Base-by-base conservation (phyloP, 2,329 filamentous ascomycete species). In the Penicillium sp. region DNA sequence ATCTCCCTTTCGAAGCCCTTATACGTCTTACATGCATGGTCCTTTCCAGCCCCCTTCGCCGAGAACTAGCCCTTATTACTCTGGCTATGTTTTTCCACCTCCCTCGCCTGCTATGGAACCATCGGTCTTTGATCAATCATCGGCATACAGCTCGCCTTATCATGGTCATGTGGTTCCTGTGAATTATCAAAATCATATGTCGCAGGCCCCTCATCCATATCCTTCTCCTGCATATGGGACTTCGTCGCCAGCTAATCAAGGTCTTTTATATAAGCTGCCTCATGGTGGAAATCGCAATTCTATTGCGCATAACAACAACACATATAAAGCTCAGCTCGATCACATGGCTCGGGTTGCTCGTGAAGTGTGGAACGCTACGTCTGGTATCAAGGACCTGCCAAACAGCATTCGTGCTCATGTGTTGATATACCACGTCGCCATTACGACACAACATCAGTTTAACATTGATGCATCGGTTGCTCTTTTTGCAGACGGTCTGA, bases 351-450 rank as follows among this genome's bases (percentile, higher is more conserved):
- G 72, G 43, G 78, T 80, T 64, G 81, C 83, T 4, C 79, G 82
- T 58, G 81, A 84, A 23, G 71, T 87, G 35, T 92, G 88, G 87
- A 81, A 81, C 60, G 72, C 76, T 21, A 80, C 86, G 2, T 79
- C 79, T 7, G 78, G 78, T 3, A 75, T 90, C 60, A 83, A 83
- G 62, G 81, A 85, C 51, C 71, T 90, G 16, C 80, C 85, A 14
- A 80, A 81, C 40, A 81, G 81, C 59, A 77, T 89, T 47, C 83
- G 84, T 61, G 77, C 89, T 16, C 82, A 82, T 59, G 79, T 84
- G 47, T 76, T 89, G 9, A 78, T 92, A 43, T 79, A 87, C 65
- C 84, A 88, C 66, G 73, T 85, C 52, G 77, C 81, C 56, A 78
- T 79, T 55, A 78, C 77, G 35, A 90, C 86, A 65, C 75, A 79